Conservation (phyloP, 148 eudicot genomes). For the Rhododendron mucronatum region DNA sequence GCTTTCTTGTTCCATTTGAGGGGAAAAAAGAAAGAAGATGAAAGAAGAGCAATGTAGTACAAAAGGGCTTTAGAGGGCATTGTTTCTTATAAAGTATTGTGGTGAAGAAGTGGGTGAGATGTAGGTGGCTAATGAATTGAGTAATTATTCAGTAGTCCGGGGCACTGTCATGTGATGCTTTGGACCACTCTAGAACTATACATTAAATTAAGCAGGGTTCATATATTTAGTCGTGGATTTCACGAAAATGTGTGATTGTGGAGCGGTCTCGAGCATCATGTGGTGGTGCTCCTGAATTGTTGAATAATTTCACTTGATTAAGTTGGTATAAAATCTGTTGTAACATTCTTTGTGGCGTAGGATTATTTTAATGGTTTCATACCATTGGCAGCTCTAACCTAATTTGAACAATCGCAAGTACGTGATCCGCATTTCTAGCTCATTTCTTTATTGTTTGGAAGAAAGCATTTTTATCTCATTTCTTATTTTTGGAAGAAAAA, state of each 20-base stretch:
- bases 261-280: not conserved
- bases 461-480: not conserved
- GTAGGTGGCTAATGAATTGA: conserved; percentile 11
- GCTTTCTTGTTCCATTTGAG: conserved; percentile 6
- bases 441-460: not conserved
- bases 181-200: too few relatives aligned
- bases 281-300: too few relatives aligned
- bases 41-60: not conserved
- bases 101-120: conserved; percentile 16
- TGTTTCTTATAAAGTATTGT: conserved; percentile 1
- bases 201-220: too few relatives aligned
- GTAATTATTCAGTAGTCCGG: not conserved
- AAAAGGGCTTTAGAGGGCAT: not conserved
- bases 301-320: not conserved
- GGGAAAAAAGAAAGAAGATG: not conserved
- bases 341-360: conserved; percentile 28
- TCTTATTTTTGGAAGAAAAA: not conserved
- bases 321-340: not conserved
- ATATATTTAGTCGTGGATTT: too few relatives aligned
- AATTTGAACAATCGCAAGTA: not conserved
- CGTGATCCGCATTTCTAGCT: not conserved
- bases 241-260: not conserved
- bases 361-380: conserved; percentile 21
- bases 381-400: conserved; percentile 26
- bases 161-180: not conserved